These are phyloP conservation scores for Trypanosoma cruzi DNA, from an alignment of 208 protist species.

Conservation along the genomic window DNA sequence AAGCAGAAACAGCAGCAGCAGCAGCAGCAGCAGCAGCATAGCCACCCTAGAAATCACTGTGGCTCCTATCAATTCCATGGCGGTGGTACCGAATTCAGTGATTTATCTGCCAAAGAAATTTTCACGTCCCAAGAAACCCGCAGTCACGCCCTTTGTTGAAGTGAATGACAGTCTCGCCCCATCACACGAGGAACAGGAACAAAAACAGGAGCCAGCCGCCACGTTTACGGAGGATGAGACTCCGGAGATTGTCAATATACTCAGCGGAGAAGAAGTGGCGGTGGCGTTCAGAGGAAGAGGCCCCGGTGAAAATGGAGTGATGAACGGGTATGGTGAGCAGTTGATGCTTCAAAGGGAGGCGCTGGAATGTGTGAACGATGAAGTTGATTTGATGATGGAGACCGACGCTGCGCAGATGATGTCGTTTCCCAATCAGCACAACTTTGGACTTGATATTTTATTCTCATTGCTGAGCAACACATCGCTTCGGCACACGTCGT, in stretches of 20 bases:
- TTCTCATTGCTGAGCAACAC: conserved; percentile 28
- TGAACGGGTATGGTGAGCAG: too few species aligned
- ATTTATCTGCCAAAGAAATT: neutral
- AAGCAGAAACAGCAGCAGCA: too few species aligned
- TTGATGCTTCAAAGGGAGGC: too few species aligned
- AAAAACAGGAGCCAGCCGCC: too few species aligned
- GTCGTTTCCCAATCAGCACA: conserved; percentile 39
- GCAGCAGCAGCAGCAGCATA: too few species aligned
- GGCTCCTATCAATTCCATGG: neutral
- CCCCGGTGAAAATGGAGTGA: too few species aligned
- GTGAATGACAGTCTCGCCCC: too few species aligned
- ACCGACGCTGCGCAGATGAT: conserved; percentile 27
- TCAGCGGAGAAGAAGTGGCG: too few species aligned
- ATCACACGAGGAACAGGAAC: too few species aligned
- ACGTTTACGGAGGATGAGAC: too few species aligned
- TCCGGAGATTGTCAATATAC: too few species aligned
- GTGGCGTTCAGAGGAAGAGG: too few species aligned
- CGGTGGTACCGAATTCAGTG: neutral
- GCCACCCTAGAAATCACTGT: neutral
- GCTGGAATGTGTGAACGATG: neutral
- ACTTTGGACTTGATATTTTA: conserved; percentile 54
- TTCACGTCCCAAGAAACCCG: neutral
- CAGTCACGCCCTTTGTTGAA: neutral
- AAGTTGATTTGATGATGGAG: neutral
- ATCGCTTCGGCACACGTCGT: neutral